Evolutionary conservation across 2,329 filamentous ascomycete species (phyloP).

Genomic region (Amesomyces nigricolor): DNA sequence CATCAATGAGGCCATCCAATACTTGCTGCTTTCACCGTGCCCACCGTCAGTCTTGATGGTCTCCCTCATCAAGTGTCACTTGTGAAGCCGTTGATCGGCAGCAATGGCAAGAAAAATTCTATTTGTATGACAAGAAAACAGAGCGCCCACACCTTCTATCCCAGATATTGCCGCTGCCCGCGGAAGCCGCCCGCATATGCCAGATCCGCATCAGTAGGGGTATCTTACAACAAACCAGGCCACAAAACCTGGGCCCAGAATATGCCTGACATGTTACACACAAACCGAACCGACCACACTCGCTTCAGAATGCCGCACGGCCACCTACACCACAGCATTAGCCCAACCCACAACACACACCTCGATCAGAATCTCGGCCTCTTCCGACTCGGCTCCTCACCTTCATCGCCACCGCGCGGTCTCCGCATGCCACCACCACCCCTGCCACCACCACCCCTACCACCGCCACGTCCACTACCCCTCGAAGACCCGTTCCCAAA

Average conservation of each 20-base stretch:
- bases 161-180: too few relatives aligned
- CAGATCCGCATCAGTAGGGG: too few relatives aligned
- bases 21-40: too few relatives aligned
- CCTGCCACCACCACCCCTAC: neutral
- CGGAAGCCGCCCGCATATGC: too few relatives aligned
- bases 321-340: constrained; percentile 10
- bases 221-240: neutral
- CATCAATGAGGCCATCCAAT: too few relatives aligned
- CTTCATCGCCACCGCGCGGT: neutral
- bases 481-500: neutral
- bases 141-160: too few relatives aligned
- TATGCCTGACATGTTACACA: too few relatives aligned
- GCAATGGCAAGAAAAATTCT: too few relatives aligned
- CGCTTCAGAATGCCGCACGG: neutral
- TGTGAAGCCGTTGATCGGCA: too few relatives aligned
- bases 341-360: constrained; percentile 7
- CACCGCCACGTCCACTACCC: neutral
- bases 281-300: neutral
- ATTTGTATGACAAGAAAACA: too few relatives aligned
- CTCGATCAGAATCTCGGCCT: constrained; percentile 8
- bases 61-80: too few relatives aligned
- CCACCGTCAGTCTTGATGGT: too few relatives aligned
- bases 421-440: neutral
- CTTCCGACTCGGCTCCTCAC: constrained; percentile 18
- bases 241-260: neutral